Base-by-base conservation (phyloP, 2,329 filamentous ascomycete species). In the Epichloe elymi region DNA sequence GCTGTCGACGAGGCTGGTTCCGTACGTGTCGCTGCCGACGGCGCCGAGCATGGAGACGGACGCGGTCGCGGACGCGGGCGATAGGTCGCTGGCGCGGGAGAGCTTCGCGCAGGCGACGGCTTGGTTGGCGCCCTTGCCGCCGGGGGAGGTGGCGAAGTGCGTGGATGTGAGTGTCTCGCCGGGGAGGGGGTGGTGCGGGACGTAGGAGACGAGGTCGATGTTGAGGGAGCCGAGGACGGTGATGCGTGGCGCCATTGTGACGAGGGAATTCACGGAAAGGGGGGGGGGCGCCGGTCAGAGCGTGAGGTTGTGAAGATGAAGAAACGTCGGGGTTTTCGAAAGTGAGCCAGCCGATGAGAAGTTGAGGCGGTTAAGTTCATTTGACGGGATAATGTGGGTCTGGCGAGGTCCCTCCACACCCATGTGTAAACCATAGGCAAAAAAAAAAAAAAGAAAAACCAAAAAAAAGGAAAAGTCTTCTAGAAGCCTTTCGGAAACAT, bases 51-150 rank as follows among this genome's bases (percentile, higher is more conserved):
- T 89, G 60, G 78, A 73, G 39, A 90, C 78, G 39, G 63, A 57
- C 38, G 65, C 62, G 17, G 60, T 55, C 6, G 48, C 30, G 8
- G 46, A 41, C 4, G 68, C 60, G 35, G 75, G 63, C 45, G 61
- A 53, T 49, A 65, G 57, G 53, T 63, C 53, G 35, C 63, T 58
- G 30, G 74, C 62, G 46, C 85, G 78, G 1, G 87, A 93, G 48
- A 94, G 79, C 56, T 91, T 86, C 48, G 84, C 86, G 69, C 85
- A 89, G 23, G 89, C 88, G 51, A 95, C 86, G 53, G 89, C 90
- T 72, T 97, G 91, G 72, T 97, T 97, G 54, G 90, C 89, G 56
- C 91, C 91, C 71, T 98, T 98, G 52, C 93, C 91, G 60, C 91
- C 93, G 33, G 86, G 86, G 42, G 86, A 89, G 37, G 84, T 88